phyloP scores from a whole-genome alignment of 768 basidiomycete genomes.

The Mycena haematopus region DNA sequence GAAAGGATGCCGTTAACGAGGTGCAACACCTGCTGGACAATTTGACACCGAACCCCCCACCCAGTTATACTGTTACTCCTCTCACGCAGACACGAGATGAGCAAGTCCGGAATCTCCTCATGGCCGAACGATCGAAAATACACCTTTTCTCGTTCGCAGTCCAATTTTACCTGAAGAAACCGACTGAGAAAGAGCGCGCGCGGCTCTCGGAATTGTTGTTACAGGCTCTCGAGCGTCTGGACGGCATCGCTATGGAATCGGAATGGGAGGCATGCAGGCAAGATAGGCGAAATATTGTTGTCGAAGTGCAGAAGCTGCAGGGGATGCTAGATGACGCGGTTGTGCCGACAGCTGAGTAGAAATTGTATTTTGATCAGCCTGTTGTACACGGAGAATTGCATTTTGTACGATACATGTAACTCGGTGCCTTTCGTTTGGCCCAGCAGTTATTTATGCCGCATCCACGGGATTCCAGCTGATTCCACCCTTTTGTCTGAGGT shows the following conservation, averaged over 20 bases:
- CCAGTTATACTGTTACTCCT: too few relatives aligned
- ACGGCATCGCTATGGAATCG: slow-evolving; percentile 72
- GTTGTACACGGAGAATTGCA: neutral
- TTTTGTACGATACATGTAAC: neutral
- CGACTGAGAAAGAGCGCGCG: slow-evolving; percentile 14
- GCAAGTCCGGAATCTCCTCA: neutral
- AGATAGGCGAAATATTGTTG: slow-evolving; percentile 12
- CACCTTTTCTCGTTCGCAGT: slow-evolving; percentile 4
- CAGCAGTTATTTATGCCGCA: slow-evolving; percentile 44
- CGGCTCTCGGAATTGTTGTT: slow-evolving; percentile 18
- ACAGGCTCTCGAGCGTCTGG: slow-evolving; percentile 55
- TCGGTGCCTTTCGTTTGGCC: neutral
- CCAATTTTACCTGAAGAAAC: slow-evolving; percentile 7
- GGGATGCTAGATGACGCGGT: slow-evolving; percentile 60
- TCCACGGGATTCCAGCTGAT: slow-evolving; percentile 88
- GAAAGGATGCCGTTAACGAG: slow-evolving; percentile 8
- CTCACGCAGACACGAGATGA: neutral
- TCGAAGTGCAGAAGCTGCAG: slow-evolving; percentile 42
- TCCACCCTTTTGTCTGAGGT: slow-evolving; percentile 74
- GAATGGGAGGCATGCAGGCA: slow-evolving; percentile 18
- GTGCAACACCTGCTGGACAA: slow-evolving; percentile 14
- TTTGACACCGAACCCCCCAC: neutral
- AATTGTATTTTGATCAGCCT: slow-evolving; percentile 8
- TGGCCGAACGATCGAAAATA: slow-evolving; percentile 5
- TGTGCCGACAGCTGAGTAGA: neutral